These are phyloP conservation scores for Suillus weaverae DNA, from an alignment of 768 basidiomycete species.

Conservation along the genomic window DNA sequence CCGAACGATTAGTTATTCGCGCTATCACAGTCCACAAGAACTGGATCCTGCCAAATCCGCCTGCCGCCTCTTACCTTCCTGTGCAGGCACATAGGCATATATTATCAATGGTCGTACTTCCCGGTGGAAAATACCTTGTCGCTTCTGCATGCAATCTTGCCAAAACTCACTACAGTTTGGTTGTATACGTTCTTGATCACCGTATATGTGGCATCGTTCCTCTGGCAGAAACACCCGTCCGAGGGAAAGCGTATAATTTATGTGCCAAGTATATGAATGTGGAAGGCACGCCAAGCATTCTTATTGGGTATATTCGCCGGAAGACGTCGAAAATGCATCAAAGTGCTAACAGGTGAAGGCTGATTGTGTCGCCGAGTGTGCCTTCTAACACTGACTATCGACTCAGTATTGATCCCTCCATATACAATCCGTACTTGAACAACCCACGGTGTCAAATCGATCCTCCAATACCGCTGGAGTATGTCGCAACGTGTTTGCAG, in stretches of 20 bases:
- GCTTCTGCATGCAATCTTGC: slow-evolving; percentile 53
- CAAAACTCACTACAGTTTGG: slow-evolving; percentile 48
- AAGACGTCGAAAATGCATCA: slow-evolving; percentile 23
- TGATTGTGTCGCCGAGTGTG: slow-evolving; percentile 1
- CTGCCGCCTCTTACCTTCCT: slow-evolving; percentile 23
- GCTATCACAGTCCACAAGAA: slow-evolving; percentile 61
- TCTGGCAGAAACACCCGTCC: slow-evolving; percentile 50
- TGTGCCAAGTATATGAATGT: slow-evolving; percentile 61
- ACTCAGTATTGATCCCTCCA: slow-evolving; percentile 29
- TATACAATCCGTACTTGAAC: slow-evolving; percentile 32
- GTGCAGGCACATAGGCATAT: slow-evolving; percentile 36
- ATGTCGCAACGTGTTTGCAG: slow-evolving; percentile 45
- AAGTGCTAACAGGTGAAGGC: slow-evolving; percentile 2
- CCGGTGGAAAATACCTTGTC: slow-evolving; percentile 68
- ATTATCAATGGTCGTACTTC: slow-evolving; percentile 57
- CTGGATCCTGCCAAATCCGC: slow-evolving; percentile 48
- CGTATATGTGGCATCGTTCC: slow-evolving; percentile 39
- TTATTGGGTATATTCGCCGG: slow-evolving; percentile 53
- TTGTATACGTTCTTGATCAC: slow-evolving; percentile 59
- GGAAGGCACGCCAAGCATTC: slow-evolving; percentile 46
- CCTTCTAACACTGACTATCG: slow-evolving; percentile 12
- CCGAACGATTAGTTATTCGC: slow-evolving; percentile 59
- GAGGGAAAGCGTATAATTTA: slow-evolving; percentile 53
- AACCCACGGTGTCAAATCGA: slow-evolving; percentile 42
- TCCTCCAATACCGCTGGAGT: slow-evolving; percentile 41